Percentiles rank a stretch among this genome's conserved stretches.
Conservation (phyloP, 768 basidiomycete genomes). For the Lactarius sp. region DNA sequence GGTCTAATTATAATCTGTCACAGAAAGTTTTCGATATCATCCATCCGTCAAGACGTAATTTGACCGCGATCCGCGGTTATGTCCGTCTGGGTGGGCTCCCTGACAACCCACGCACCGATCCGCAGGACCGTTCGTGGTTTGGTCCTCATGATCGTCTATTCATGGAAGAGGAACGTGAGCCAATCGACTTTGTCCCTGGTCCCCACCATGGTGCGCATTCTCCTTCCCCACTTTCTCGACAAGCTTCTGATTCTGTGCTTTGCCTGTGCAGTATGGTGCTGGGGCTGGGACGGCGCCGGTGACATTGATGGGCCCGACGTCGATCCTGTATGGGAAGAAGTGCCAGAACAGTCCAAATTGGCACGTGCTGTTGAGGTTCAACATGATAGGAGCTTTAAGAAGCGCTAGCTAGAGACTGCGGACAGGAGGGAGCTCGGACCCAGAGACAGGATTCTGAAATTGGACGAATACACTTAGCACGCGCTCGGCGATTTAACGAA, state of each 20-base stretch:
- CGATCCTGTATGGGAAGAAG: constrained; percentile 93
- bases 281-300: constrained; percentile 99
- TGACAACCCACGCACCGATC: constrained; percentile 93
- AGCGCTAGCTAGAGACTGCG: not conserved
- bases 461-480: not conserved
- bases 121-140: constrained; percentile 97
- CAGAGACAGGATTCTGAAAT: not conserved
- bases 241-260: constrained; percentile 1
- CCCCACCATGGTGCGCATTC: constrained; percentile 75
- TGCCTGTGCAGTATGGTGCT: constrained; percentile 81
- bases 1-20: not conserved
- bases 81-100: constrained; percentile 92
- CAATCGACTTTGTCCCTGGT: constrained; percentile 70
- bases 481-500: constrained; percentile 5
- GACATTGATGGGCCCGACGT: constrained; percentile 97
- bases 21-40: constrained; percentile 94
- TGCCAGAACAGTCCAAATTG: constrained; percentile 59
- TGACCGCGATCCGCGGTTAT: constrained; percentile 95
- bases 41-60: constrained; percentile 83
- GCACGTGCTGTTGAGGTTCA: constrained; percentile 60
- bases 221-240: not conserved
- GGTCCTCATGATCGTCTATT: constrained; percentile 96
- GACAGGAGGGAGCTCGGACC: not conserved
- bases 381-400: constrained; percentile 49
- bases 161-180: constrained; percentile 78